Percentiles rank a stretch among this genome's conserved stretches.
Evolutionary conservation across 495 filamentous ascomycete genomes (phyloP).

Genomic region (Lasiosphaeris hirsuta): DNA sequence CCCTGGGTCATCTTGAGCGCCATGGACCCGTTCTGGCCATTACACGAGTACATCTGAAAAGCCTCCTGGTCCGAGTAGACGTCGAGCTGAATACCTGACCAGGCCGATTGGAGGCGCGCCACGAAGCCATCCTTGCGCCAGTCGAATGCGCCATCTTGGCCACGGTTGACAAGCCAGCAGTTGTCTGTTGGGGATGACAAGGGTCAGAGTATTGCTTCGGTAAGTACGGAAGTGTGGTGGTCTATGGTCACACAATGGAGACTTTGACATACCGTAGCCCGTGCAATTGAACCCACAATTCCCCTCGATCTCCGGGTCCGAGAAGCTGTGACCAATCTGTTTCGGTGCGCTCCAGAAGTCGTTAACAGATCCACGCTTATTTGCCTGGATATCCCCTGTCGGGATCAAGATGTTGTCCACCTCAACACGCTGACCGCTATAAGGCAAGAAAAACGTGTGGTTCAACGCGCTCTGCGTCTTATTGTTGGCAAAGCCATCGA

Average conservation of each 20-base stretch:
- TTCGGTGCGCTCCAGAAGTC: conserved; percentile 76
- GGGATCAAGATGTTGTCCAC: conserved; percentile 76
- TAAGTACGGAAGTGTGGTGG: conserved; percentile 22
- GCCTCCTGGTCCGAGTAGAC: conserved; percentile 72
- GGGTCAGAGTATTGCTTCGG: neutral
- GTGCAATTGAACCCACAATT: conserved; percentile 71
- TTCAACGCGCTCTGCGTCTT: conserved; percentile 63
- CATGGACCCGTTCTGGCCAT: conserved; percentile 64
- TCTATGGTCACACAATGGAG: too few species aligned
- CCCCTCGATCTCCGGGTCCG: conserved; percentile 49
- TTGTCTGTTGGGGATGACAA: conserved; percentile 35
- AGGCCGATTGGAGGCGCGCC: conserved; percentile 58
- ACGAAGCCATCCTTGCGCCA: conserved; percentile 57
- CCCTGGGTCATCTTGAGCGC: conserved; percentile 65
- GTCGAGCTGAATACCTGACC: conserved; percentile 70
- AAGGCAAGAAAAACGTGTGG: conserved; percentile 69
- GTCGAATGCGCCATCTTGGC: conserved; percentile 46
- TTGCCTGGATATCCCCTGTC: conserved; percentile 67
- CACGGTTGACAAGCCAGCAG: conserved; percentile 48
- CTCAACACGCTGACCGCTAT: conserved; percentile 64
- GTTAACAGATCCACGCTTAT: conserved; percentile 57
- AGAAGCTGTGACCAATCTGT: conserved; percentile 66
- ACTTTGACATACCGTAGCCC: conserved; percentile 59
- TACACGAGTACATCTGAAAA: conserved; percentile 76
- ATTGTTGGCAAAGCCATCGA: conserved; percentile 70